Percentiles rank a stretch among this genome's conserved stretches.
Conservation (phyloP, 2,329 filamentous ascomycete species). For the Kalmusia sp. region DNA sequence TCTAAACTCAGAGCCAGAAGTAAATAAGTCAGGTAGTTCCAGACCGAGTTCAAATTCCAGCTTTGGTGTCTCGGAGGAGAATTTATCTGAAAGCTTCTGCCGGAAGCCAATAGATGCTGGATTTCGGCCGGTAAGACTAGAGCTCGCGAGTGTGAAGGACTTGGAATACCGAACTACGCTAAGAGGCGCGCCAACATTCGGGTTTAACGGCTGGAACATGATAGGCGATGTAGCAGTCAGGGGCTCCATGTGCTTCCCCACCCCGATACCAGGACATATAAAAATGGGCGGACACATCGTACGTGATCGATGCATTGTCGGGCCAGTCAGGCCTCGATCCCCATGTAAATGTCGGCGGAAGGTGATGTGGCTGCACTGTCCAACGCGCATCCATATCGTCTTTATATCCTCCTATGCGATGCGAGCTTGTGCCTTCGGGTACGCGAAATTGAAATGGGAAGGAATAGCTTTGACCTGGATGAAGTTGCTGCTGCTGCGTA, state of each 20-base stretch:
- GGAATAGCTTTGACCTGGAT: constrained; percentile 20
- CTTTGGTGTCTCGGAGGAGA: constrained; percentile 29
- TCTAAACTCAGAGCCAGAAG: constrained; percentile 24
- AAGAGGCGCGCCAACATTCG: constrained; percentile 6
- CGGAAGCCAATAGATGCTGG: constrained; percentile 23
- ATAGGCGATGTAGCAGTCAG: constrained; percentile 18
- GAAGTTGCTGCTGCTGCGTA: constrained; percentile 9
- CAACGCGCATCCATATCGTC: constrained; percentile 19
- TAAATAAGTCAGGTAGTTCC: constrained; percentile 24
- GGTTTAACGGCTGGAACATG: constrained; percentile 24
- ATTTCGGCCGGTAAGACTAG: constrained; percentile 19
- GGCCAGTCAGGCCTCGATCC: constrained; percentile 7
- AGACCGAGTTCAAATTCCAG: constrained; percentile 24
- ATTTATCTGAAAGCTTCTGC: constrained; percentile 25
- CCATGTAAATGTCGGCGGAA: constrained; percentile 30
- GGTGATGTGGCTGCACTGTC: constrained; percentile 22
- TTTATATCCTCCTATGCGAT: constrained; percentile 24
- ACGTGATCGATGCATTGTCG: constrained; percentile 25
- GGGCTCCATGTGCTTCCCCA: constrained; percentile 12
- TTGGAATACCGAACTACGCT: constrained; percentile 14
- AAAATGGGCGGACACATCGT: constrained; percentile 27
- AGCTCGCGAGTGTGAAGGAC: constrained; percentile 22
- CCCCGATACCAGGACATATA: constrained; percentile 19
- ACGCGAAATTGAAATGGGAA: constrained; percentile 30
- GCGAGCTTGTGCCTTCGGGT: constrained; percentile 23